These are phyloP conservation scores for Paraphaeosphaeria minitans DNA, from an alignment of 2,329 filamentous ascomycete species.

Conservation along the genomic window DNA sequence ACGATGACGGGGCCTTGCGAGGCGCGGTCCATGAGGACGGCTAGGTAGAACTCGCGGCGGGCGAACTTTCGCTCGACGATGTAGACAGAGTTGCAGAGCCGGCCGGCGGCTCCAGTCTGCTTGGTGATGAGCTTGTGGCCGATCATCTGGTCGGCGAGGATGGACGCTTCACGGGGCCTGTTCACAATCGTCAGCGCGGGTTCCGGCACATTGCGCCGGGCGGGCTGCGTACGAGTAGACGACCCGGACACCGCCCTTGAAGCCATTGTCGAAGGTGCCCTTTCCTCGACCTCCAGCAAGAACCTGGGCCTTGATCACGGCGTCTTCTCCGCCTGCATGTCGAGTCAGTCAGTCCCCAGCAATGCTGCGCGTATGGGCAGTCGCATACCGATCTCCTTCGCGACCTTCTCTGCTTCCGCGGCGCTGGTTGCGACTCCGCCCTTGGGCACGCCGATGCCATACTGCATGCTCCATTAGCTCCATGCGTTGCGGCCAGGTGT, in stretches of 20 bases:
- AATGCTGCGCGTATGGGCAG: slow-evolving; percentile 22
- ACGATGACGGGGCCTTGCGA: slow-evolving; percentile 94
- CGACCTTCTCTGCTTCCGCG: slow-evolving; percentile 88
- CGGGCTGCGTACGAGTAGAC: slow-evolving; percentile 79
- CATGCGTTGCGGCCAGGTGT: slow-evolving; percentile 14
- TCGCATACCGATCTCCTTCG: slow-evolving; percentile 78
- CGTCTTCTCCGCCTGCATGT: slow-evolving; percentile 74
- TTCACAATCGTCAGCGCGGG: slow-evolving; percentile 20
- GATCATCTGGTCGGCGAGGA: slow-evolving; percentile 99
- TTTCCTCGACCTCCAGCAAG: slow-evolving; percentile 97
- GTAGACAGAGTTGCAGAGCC: slow-evolving; percentile 96
- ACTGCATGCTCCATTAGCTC: slow-evolving; percentile 60
- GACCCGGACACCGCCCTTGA: slow-evolving; percentile 97
- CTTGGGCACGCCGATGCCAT: slow-evolving; percentile 91
- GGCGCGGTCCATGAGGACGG: slow-evolving; percentile 95
- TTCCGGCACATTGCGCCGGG: slow-evolving; percentile 7
- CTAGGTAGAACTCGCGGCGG: slow-evolving; percentile 97
- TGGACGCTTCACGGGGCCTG: slow-evolving; percentile 85
- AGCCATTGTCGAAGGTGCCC: slow-evolving; percentile 95
- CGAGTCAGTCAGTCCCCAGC: slow-evolving; percentile 30
- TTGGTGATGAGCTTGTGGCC: slow-evolving; percentile 99
- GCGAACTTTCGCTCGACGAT: slow-evolving; percentile 99
- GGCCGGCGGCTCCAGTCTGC: slow-evolving; percentile 92
- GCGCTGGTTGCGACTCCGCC: slow-evolving; percentile 82
- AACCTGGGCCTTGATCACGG: slow-evolving; percentile 99